A percentile compares a stretch with the other conserved stretches of the same genome.
Conservation (phyloP, 2,329 filamentous ascomycete species). For the Colletotrichum destructivum region DNA sequence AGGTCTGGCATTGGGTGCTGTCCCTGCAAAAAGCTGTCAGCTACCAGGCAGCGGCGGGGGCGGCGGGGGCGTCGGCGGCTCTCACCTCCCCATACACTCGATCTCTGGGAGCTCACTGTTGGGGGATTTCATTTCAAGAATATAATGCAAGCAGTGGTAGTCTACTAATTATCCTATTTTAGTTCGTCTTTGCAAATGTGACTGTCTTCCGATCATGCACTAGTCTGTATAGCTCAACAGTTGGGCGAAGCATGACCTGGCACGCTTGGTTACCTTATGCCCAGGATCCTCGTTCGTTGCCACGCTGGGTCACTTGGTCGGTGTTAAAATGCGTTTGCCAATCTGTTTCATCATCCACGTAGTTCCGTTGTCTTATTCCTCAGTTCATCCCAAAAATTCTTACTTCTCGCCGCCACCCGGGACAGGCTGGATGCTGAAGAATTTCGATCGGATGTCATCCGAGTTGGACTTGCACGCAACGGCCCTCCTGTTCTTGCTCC, state of each 20-base stretch:
- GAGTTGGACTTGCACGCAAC: slow-evolving; percentile 46
- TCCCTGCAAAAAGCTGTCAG: slow-evolving; percentile 31
- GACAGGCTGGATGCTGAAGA: slow-evolving; percentile 51
- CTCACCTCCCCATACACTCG: neutral
- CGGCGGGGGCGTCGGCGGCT: neutral
- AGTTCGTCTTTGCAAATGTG: neutral
- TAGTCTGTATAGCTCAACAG: slow-evolving; percentile 5
- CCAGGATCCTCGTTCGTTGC: neutral
- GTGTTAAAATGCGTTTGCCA: slow-evolving; percentile 11
- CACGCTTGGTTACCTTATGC: too few relatives aligned
- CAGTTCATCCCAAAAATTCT: slow-evolving; percentile 25
- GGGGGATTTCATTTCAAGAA: slow-evolving; percentile 1
- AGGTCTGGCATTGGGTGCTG: slow-evolving; percentile 16
- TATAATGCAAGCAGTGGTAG: slow-evolving; percentile 14
- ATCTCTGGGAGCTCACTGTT: neutral
- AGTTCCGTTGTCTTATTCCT: neutral
- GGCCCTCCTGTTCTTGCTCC: slow-evolving; percentile 14
- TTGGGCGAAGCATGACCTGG: neutral
- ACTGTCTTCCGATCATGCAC: neutral
- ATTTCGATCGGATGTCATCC: slow-evolving; percentile 49
- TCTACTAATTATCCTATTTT: slow-evolving; percentile 23
- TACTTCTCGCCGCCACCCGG: neutral
- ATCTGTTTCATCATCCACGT: slow-evolving; percentile 26
- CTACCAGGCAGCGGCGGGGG: neutral
- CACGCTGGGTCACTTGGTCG: neutral